A percentile compares a stretch with the other conserved stretches of the same genome.
Conservation (phyloP, 2,329 filamentous ascomycete species). For the Xylariaceae sp. region DNA sequence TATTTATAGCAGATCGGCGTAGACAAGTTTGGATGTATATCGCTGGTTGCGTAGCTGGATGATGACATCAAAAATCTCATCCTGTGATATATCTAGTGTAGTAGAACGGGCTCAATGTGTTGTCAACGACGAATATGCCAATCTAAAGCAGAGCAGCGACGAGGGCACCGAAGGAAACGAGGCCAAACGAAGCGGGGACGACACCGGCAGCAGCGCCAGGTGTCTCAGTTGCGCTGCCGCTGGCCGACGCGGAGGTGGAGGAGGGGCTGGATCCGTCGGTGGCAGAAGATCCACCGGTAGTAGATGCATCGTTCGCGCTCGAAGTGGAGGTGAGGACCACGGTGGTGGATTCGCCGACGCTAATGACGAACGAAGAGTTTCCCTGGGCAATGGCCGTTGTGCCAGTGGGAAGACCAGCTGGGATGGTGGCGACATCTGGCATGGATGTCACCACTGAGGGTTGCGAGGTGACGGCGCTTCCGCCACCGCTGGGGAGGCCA, state of each 20-base stretch:
- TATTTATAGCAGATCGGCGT: too few relatives aligned
- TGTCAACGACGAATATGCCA: neutral
- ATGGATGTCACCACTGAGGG: slow-evolving; percentile 6
- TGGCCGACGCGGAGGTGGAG: neutral
- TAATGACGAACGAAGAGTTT: slow-evolving; percentile 11
- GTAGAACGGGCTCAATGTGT: neutral
- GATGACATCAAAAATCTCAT: slow-evolving; percentile 1
- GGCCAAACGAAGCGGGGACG: slow-evolving; percentile 10
- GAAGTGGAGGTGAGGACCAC: slow-evolving; percentile 6
- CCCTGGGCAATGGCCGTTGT: slow-evolving; percentile 6
- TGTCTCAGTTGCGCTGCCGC: slow-evolving; percentile 5
- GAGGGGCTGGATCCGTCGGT: slow-evolving; percentile 1
- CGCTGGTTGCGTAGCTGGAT: slow-evolving; percentile 1
- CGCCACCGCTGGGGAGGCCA: slow-evolving; percentile 4
- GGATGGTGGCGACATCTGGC: slow-evolving; percentile 34
- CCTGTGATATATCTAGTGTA: slow-evolving; percentile 1
- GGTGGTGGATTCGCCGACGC: slow-evolving; percentile 12
- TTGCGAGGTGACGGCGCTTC: slow-evolving; percentile 4
- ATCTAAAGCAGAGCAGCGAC: slow-evolving; percentile 10
- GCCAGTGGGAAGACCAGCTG: slow-evolving; percentile 29
- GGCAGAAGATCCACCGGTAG: slow-evolving; percentile 2
- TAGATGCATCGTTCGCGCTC: slow-evolving; percentile 1
- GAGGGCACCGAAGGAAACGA: slow-evolving; percentile 10
- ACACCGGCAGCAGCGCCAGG: slow-evolving; percentile 8
- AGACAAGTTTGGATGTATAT: neutral